Evolutionary conservation across 345 rosid species (phyloP), one percentile per base, ranked within the genome.

Genomic region (Noccaea caerulescens): DNA sequence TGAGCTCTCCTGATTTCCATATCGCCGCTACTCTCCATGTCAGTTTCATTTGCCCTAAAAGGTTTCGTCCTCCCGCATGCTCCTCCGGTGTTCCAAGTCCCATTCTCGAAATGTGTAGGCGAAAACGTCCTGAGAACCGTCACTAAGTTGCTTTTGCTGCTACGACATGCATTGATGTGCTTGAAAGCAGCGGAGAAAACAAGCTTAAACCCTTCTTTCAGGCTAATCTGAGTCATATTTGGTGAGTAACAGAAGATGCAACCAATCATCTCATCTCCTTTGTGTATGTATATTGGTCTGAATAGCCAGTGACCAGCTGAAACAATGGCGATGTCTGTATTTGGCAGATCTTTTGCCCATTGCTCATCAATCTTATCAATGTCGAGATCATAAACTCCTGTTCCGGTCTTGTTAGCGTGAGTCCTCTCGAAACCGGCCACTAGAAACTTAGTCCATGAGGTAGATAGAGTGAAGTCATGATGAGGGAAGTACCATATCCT

Each of bases 61-160:
- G 98, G 88, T 7, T 58, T 64, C 2, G 83, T 81, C 71, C 85
- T 81, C 7, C 65, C 64, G 79, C 95, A 88, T 4, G 30, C 78
- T 41, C 96, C 91, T 30, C 95, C 93, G 0, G 83, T 86, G 77
- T 90, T 61, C 96, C 93, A 90, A 20, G 53, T 43, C 60, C 95
- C 96, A 3, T 86, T 66, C 86, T 92, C 90, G 6, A 88, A 92
- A 76, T 86, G 93, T 0, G 91, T 77, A 0, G 91, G 95, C 4
- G 95, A 85, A 75, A 83, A 84, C 37, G 91, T 90, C 84, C 96
- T 80, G 7, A 86, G 38, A 39, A 88, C 20, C 1, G 91, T 76
- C 49, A 78, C 84, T 8, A 58, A 63, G 27, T 54, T 76, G 27
- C 11, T 61, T 52, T 64, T 74, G 73, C 87, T 82, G 9, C 60